Evolutionary conservation across 164 flowering plant genomes (phyloP).

Genomic region (Dillenia suffruticosa): DNA sequence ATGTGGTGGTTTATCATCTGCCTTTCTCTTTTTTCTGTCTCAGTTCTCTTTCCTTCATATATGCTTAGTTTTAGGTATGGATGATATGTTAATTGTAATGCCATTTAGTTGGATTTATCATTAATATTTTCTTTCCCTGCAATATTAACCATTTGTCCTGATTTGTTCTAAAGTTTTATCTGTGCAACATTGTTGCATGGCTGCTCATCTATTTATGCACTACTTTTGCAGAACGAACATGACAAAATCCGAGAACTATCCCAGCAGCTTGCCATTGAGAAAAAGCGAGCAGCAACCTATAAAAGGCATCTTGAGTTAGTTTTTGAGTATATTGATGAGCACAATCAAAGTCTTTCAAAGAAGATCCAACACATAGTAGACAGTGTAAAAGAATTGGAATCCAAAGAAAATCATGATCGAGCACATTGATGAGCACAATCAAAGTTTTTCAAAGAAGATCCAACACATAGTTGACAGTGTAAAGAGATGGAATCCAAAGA

Average conservation of each 20-base stretch:
- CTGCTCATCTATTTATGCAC: too few species aligned
- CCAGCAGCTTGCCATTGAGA: conserved; percentile 62
- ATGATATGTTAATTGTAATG: too few species aligned
- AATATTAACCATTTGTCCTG: too few species aligned
- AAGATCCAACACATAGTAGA: conserved; percentile 62
- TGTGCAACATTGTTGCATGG: too few species aligned
- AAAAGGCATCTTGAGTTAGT: conserved; percentile 64
- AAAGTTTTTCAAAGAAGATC: conserved; percentile 46
- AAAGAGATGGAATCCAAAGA: conserved; percentile 37
- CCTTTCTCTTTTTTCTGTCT: too few species aligned
- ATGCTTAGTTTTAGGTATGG: too few species aligned
- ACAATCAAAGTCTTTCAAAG: conserved; percentile 42
- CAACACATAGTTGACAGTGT: conserved; percentile 60
- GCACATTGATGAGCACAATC: conserved; percentile 65
- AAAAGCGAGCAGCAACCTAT: conserved; percentile 51
- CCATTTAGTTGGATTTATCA: too few species aligned
- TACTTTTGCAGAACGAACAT: conserved; percentile 52
- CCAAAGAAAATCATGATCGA: conserved; percentile 20
- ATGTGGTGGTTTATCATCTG: too few species aligned
- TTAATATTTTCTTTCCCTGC: too few species aligned
- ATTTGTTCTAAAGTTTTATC: too few species aligned
- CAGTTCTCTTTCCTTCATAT: too few species aligned
- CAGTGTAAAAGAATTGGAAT: conserved; percentile 46
- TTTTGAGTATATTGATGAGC: conserved; percentile 67
- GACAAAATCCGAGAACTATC: conserved; percentile 61